A percentile compares a stretch with the other conserved stretches of the same genome.
phyloP scores from a whole-genome alignment of 1,284 basidiomycete species.

The Tilletia setariae region DNA sequence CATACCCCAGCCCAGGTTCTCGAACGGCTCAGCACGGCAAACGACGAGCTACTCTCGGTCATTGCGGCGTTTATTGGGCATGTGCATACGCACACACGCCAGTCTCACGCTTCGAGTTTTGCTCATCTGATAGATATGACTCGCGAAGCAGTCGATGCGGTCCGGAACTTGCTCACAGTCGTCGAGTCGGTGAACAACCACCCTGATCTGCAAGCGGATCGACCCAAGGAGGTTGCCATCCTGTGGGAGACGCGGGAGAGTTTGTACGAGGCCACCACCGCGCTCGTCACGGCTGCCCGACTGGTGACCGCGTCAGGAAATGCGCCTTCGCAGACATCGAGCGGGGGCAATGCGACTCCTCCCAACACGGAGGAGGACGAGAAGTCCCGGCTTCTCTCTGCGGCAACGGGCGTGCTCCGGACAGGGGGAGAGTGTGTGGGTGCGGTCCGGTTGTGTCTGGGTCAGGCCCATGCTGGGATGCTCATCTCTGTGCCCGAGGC shows the following conservation, averaged over 20 bases:
- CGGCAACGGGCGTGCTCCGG: slow-evolving; percentile 80
- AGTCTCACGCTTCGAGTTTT: slow-evolving; percentile 77
- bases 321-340: slow-evolving; percentile 50
- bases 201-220: slow-evolving; percentile 27
- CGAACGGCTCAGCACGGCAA: slow-evolving; percentile 61
- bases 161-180: slow-evolving; percentile 83
- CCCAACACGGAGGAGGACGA: slow-evolving; percentile 67
- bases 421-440: slow-evolving; percentile 46
- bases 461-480: slow-evolving; percentile 29
- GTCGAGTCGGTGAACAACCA: slow-evolving; percentile 66
- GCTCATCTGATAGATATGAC: slow-evolving; percentile 91
- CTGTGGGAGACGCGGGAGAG: slow-evolving; percentile 67
- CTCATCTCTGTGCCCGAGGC: slow-evolving; percentile 30
- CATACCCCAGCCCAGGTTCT: slow-evolving; percentile 63
- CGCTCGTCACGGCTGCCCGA: slow-evolving; percentile 80
- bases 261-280: slow-evolving; percentile 77
- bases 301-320: slow-evolving; percentile 58
- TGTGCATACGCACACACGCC: slow-evolving; percentile 83
- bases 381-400: slow-evolving; percentile 68
- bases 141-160: slow-evolving; percentile 85
- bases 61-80: slow-evolving; percentile 97
- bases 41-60: slow-evolving; percentile 72
- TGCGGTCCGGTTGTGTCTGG: slow-evolving; percentile 42
- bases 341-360: slow-evolving; percentile 57
- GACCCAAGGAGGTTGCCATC: slow-evolving; percentile 37